Base-by-base conservation (phyloP, 192 early-diverging fungal species). In the Polychytrium aggregatum region DNA sequence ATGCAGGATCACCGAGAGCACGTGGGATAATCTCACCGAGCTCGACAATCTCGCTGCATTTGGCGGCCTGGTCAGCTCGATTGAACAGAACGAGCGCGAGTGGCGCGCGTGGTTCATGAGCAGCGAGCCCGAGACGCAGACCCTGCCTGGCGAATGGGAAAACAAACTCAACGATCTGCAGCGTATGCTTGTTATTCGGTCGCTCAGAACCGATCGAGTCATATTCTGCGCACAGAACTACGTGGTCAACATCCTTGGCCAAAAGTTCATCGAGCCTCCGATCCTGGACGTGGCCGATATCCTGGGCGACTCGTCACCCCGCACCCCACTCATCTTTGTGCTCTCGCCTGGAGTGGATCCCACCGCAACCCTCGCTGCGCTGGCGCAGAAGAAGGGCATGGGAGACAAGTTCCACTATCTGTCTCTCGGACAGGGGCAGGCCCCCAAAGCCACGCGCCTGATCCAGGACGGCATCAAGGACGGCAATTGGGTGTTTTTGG, bases 331-430 rank as follows among this genome's bases (percentile, higher is more conserved):
- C 18, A 80, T 79, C 31, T 79, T 79, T 60, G 76, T 79, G 21
- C 59, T 79, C 1, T 79, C 75, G n/a, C 76, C 77, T 6, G 77
- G 77, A 46, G 76, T 79, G 7, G 77, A 79, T 44, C 76, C 76
- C 7, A 79, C 72, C 16, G 38, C 34, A 11, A 41, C 48, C 5
- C 46, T 78, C 24, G 33, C 56, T 30, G 50, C 49, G 22, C 56
- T 76, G 30, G 70, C 72, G n/a, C 50, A 70, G 34, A 76, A 76
- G 55, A 37, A 60, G 29, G 67, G 62, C 13, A 76, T 76, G 71
- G 38, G 26, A 11, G 70, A 62, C 17, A 45, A 52, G 4, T 79
- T 79, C 63, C 64, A 73, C 45, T 68, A 79, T 48, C 37, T 78
- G 39, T 77, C 76, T 10, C 64, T 79, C 8, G 77, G 77, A 10